Conservation (phyloP, 495 filamentous ascomycete genomes). For the Hypoxylon crocopeplum region DNA sequence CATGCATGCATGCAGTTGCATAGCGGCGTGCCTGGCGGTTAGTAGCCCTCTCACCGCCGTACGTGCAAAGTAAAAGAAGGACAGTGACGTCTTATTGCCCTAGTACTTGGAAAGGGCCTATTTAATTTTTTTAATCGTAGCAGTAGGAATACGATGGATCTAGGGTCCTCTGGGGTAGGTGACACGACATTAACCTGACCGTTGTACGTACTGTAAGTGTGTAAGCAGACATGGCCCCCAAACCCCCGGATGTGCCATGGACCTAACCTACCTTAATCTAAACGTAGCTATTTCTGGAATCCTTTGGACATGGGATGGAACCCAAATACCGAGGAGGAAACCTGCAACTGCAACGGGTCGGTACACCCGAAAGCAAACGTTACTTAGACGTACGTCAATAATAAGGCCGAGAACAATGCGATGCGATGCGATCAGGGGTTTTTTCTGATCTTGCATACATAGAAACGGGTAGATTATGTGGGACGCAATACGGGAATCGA, state of each 20-base stretch:
- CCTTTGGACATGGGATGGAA: neutral
- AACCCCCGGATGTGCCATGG: neutral
- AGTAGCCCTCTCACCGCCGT: neutral
- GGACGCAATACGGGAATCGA: too few species aligned
- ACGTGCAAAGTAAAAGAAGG: neutral
- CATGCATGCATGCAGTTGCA: too few species aligned
- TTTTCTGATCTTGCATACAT: conserved; percentile 7
- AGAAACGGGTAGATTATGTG: too few species aligned
- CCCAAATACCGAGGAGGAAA: conserved; percentile 22
- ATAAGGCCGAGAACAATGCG: conserved; percentile 2
- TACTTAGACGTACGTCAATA: conserved; percentile 6
- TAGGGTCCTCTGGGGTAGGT: conserved; percentile 1
- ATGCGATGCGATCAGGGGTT: conserved; percentile 5
- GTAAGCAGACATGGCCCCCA: too few species aligned
- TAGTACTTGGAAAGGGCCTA: too few species aligned
- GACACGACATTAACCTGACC: neutral
- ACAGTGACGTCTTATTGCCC: too few species aligned
- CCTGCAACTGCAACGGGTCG: conserved; percentile 17
- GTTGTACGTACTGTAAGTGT: too few species aligned
- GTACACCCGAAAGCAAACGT: conserved; percentile 27
- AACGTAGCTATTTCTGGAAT: conserved; percentile 29
- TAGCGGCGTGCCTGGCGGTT: neutral
- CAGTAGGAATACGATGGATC: neutral
- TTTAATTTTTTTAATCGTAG: too few species aligned
- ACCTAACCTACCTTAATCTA: neutral